Base-by-base conservation (phyloP, 371 early-diverging fungal species). In the Parasitella parasitica region DNA sequence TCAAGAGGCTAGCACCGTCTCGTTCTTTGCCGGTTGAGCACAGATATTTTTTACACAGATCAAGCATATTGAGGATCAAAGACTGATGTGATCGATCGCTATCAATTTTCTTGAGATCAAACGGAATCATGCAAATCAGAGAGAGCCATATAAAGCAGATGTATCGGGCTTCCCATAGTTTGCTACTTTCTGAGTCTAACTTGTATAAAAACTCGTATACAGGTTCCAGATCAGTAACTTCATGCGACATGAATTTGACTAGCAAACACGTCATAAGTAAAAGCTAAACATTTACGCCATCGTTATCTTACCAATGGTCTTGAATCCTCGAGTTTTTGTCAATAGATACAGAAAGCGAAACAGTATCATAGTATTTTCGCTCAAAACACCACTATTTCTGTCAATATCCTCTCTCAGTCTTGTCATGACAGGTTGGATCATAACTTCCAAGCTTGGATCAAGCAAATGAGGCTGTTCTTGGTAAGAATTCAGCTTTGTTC, bases 391-490 rank as follows among this genome's bases (percentile, higher is more conserved):
- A 4, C 24, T 54, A n/a, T 57, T 24, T 3, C 13, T 38, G 43
- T 79, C 59, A 64, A 76, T 9, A 81, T 75, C 54, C 70, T 72
- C 35, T 69, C 89, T 82, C 26, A 93, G 72, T 11, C 73, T 77
- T 5, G 66, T 61, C 58, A 93, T 84, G n/a, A 88, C 64, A 30
- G 88, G 88, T n/a, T 70, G 50, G 9, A 94, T 80, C 52, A 95
- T 82, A 22, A 56, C 63, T 54, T 94, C 96, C 53, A 97, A 74
- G 68, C 83, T 79, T 15, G 92, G 90, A 69, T 97, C 98, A 4
- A 97, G 87, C 16, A 96, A 75, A 57, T 89, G 89, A 3, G 98
- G 89, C 68, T 91, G 88, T 72, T 95, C 95, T 71, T 95, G 95
- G 63, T 95, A 96, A 50, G 73, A 56, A 46, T 83, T 86, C 34